These are phyloP conservation scores for Naegleria fowleri DNA, from an alignment of 208 protist species.

Conservation along the genomic window DNA sequence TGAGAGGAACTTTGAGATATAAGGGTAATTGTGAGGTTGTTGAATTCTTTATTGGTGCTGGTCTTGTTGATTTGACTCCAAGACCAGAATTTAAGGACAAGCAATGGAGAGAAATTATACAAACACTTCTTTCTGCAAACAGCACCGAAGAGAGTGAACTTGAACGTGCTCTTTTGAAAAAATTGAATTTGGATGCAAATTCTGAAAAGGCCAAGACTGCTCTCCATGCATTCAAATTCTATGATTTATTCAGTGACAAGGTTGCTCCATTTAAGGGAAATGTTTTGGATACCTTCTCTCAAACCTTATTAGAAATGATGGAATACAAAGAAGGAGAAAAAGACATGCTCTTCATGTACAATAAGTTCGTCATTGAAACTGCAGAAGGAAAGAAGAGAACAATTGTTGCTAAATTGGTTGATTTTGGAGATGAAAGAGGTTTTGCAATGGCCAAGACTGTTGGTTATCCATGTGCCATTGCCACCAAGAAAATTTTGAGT, in stretches of 20 bases:
- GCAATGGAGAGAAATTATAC: constrained; percentile 34
- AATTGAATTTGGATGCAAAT: background rate
- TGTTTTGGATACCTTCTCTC: constrained; percentile 39
- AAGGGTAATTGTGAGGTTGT: constrained; percentile 34
- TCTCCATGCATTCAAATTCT: constrained; percentile 31
- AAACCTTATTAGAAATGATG: constrained; percentile 29
- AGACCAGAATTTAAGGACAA: constrained; percentile 22
- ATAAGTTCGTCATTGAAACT: constrained; percentile 40
- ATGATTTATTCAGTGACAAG: constrained; percentile 46
- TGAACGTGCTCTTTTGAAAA: background rate
- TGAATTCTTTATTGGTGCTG: constrained; percentile 28
- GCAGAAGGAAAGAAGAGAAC: constrained; percentile 36
- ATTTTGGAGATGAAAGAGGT: constrained; percentile 35
- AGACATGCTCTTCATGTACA: constrained; percentile 53
- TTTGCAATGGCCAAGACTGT: constrained; percentile 37
- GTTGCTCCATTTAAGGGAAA: constrained; percentile 26
- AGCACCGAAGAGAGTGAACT: background rate
- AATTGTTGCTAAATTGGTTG: constrained; percentile 32
- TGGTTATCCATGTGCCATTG: constrained; percentile 36
- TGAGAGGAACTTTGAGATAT: constrained; percentile 57
- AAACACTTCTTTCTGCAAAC: background rate
- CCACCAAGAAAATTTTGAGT: constrained; percentile 30
- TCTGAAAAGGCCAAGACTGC: constrained; percentile 27
- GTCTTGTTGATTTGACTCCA: constrained; percentile 31
- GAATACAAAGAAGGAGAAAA: constrained; percentile 44